Base-by-base conservation (phyloP, 805 yeast species). In the Danielia oregonensis region DNA sequence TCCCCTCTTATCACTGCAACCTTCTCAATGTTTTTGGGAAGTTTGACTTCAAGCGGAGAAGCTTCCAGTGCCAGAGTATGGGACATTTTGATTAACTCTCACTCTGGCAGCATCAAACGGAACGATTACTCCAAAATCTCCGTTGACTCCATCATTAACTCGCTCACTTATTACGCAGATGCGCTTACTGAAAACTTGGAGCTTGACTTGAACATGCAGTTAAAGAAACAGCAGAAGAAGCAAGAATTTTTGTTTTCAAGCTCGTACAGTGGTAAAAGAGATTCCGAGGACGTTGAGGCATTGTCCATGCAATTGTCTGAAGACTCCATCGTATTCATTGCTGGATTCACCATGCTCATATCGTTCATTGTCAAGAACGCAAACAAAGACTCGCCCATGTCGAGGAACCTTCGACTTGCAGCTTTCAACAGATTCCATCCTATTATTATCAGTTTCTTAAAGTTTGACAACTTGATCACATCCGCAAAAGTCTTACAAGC, bases 1-100 rank as follows among this genome's bases (percentile, higher is more conserved):
- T 86, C 86, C 11, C 81, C 91, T 7, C 65, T 87, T 31, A 86
- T 88, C 64, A 76, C 86, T 33, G 83, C 97, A 0, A 76, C 95
- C 0, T 87, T 82, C 49, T 78, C 89, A 44, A 69, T 86, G 37
- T 74, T 91, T 70, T 65, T 91, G 37, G 79, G 94, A 2, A 81
- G 93, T 5, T 65, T 91, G 25, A 70, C 93, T 0, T 68, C 72
- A 13, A 81, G 83, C n/a, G 63, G 70, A 2, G 69, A 69, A 15
- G 72, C 76, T 39, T 74, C 87, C 2, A 54, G 66, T 14, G 46
- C 45, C 13, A 58, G 48, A 35, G 53, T 68, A 3, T 68, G 70
- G 69, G 73, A 66, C 17, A 51, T 58, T 13, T 52, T 68, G 39
- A 51, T 60, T 16, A 43, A 47, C 15, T 48, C 52, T 27, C 62